These are phyloP conservation scores for Penicillium brevicompactum DNA, from an alignment of 2,329 filamentous ascomycete species.

Conservation along the genomic window DNA sequence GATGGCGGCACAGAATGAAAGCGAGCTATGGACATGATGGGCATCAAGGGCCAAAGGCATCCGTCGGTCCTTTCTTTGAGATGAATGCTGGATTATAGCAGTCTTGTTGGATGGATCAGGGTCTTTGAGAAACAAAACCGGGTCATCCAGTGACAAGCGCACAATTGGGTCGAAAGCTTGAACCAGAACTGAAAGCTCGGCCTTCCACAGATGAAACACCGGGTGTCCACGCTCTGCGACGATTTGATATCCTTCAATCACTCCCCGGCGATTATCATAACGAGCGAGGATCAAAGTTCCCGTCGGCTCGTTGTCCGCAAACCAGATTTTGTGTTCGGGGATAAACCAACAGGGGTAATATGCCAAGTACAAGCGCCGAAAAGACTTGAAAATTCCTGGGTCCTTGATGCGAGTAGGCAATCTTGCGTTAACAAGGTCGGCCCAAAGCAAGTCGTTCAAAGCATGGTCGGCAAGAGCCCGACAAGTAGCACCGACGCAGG, in stretches of 20 bases:
- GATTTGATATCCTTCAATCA: slow-evolving; percentile 79
- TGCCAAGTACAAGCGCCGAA: slow-evolving; percentile 69
- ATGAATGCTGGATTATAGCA: slow-evolving; percentile 23
- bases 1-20: slow-evolving; percentile 62
- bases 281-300: slow-evolving; percentile 76
- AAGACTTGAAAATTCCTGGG: slow-evolving; percentile 63
- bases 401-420: slow-evolving; percentile 61
- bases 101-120: slow-evolving; percentile 20
- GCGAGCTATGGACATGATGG: slow-evolving; percentile 63
- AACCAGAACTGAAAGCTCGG: slow-evolving; percentile 67
- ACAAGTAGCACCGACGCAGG: slow-evolving; percentile 61
- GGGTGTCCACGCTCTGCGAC: slow-evolving; percentile 64
- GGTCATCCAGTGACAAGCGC: slow-evolving; percentile 72
- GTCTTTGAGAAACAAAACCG: slow-evolving; percentile 62
- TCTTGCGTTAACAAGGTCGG: slow-evolving; percentile 67
- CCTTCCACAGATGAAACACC: slow-evolving; percentile 64
- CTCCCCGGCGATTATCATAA: slow-evolving; percentile 71
- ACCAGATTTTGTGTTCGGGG: slow-evolving; percentile 79
- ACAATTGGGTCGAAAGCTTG: slow-evolving; percentile 72
- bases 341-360: slow-evolving; percentile 87
- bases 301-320: slow-evolving; percentile 71
- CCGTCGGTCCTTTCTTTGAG: slow-evolving; percentile 44
- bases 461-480: slow-evolving; percentile 61
- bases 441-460: slow-evolving; percentile 71
- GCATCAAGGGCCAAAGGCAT: slow-evolving; percentile 58